Evolutionary conservation across 176 grass and related monocot species (phyloP).

Genomic region (Lolium multiflorum): DNA sequence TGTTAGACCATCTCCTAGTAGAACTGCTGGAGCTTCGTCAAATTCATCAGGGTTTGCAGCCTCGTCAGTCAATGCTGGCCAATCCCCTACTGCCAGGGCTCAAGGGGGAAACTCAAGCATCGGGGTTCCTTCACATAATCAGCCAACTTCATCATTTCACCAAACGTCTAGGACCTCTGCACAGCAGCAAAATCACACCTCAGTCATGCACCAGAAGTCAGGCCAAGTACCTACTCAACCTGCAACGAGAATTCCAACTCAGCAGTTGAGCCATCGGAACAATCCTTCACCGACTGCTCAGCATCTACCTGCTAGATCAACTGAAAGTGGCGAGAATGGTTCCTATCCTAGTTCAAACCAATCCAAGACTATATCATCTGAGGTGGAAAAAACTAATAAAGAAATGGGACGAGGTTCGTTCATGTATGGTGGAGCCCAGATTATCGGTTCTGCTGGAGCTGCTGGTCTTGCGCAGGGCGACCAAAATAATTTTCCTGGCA

Average conservation of each 20-base stretch:
- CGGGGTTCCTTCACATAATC: conserved; percentile 52
- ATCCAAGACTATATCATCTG: conserved; percentile 47
- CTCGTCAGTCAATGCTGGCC: conserved; percentile 43
- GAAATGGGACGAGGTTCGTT: conserved; percentile 66
- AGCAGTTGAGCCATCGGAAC: conserved; percentile 48
- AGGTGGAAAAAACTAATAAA: conserved; percentile 55
- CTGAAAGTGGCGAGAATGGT: conserved; percentile 60
- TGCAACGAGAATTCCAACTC: conserved; percentile 48
- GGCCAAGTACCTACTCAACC: conserved; percentile 52
- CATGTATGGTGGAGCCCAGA: conserved; percentile 74
- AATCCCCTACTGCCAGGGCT: conserved; percentile 51
- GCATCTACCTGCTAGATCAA: conserved; percentile 47
- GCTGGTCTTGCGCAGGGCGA: conserved; percentile 75
- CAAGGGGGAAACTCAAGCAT: conserved; percentile 56
- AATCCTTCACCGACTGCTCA: conserved; percentile 53
- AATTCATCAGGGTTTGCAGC: conserved; percentile 53
- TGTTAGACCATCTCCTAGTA: conserved; percentile 49
- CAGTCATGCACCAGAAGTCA: conserved; percentile 59
- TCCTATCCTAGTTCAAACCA: conserved; percentile 61
- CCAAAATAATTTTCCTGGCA: conserved; percentile 87
- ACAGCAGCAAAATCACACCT: conserved; percentile 54
- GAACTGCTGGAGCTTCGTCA: conserved; percentile 14
- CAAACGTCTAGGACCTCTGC: conserved; percentile 58
- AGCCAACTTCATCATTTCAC: conserved; percentile 43
- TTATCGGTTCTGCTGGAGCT: conserved; percentile 73